Evolutionary conservation across 2,329 filamentous ascomycete genomes (phyloP), one percentile per base, ranked within the genome.

Genomic region (Scytalidium lignicola): DNA sequence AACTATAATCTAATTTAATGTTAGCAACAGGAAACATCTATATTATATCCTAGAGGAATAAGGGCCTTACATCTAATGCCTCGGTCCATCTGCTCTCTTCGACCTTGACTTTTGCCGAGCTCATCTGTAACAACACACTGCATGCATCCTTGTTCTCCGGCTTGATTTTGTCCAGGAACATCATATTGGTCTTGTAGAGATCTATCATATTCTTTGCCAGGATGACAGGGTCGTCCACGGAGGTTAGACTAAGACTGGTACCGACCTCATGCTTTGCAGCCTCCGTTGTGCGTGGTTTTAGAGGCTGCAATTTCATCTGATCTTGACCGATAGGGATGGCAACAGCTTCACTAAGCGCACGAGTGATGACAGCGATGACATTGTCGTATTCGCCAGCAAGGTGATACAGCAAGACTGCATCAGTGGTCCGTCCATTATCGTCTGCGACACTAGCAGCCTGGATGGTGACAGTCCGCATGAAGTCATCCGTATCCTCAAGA

Each of bases 361-460:
- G 86, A 68, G 91, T 96, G 62, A 97, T 82, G 56, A 97, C 92
- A 21, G 80, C 75, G 41, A 96, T 83, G n/a, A 97, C 95, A 47
- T 85, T 90, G 66, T 99, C 90, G 65, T 95, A 97, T 66, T 99
- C 91, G 62, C 90, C 89, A 0, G 93, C 92, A 41, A 99, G 76
- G 67, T 99, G 92, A 67, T 95, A 97, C 46, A 99, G 76, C 45
- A 99, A 77, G 13, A 97, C 92, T 2, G 95, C 91, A 68, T 99
- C 93, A 1, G 92, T 95, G 1, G 86, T 90, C 44, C 95, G 82
- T 37, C 93, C 92, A 60, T 92, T 95, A 66, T 97, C 92, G 59
- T 99, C 92, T 3, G 93, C 93, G 62, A 91, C 89, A 55, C 86
- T 85, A 39, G 93, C 93, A 8, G 93, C 93, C 67, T 96, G 90